A percentile compares a stretch with the other conserved stretches of the same genome.
phyloP scores from a whole-genome alignment of 306 rosid species.

The Pterocarpus santalinus region DNA sequence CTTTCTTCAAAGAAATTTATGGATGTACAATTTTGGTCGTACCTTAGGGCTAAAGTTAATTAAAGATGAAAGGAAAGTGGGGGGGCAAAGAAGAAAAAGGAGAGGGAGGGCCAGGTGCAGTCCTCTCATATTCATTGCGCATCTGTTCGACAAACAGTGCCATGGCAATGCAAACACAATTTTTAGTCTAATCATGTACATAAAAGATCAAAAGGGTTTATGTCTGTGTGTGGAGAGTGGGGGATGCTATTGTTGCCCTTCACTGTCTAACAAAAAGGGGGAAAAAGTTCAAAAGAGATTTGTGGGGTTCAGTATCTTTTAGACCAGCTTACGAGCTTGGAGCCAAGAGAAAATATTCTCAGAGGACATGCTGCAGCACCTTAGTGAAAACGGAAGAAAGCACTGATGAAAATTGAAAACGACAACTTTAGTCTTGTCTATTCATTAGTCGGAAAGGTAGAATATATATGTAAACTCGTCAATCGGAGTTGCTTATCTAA shows the following conservation, averaged over 20 bases:
- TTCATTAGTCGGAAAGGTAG: conserved; percentile 38
- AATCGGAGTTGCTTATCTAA: too few relatives aligned
- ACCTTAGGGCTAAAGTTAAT: conserved; percentile 26
- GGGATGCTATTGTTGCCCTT: conserved; percentile 38
- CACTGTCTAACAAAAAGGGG: conserved; percentile 51
- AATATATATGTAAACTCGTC: not conserved
- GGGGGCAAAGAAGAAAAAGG: conserved; percentile 32
- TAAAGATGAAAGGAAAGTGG: conserved; percentile 37
- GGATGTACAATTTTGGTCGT: not conserved
- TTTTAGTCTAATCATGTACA: conserved; percentile 51
- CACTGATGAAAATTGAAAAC: conserved; percentile 39
- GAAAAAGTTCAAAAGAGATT: conserved; percentile 44
- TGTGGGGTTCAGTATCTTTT: conserved; percentile 62
- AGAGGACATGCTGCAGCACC: conserved; percentile 40
- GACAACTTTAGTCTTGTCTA: conserved; percentile 44
- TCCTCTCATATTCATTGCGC: conserved; percentile 24
- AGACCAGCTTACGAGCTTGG: conserved; percentile 40
- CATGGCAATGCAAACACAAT: conserved; percentile 16
- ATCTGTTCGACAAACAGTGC: conserved; percentile 30
- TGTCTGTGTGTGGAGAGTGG: conserved; percentile 42
- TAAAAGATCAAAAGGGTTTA: conserved; percentile 44
- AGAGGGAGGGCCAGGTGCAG: conserved; percentile 40
- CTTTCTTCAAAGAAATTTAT: not conserved
- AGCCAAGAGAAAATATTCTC: conserved; percentile 51
- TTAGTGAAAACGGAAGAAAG: conserved; percentile 46